Evolutionary conservation across 192 early-diverging fungal genomes (phyloP).

Genomic region (Thamnidium elegans): DNA sequence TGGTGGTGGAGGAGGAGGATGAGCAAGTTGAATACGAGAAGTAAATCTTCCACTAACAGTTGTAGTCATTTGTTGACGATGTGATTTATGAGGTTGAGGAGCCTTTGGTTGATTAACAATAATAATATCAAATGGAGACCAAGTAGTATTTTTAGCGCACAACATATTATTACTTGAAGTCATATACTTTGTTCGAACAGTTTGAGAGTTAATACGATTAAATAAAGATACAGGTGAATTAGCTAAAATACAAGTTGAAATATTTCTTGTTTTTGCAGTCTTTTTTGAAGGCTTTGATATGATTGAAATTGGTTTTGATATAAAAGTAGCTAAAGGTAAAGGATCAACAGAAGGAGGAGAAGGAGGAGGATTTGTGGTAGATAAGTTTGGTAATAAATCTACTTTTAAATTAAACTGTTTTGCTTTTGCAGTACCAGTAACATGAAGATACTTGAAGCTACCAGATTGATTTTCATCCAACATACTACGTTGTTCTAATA

Average conservation of each 20-base stretch:
- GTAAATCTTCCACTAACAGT: background rate
- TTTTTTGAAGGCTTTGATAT: conserved; percentile 95
- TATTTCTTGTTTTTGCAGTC: conserved; percentile 78
- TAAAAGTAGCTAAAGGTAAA: conserved; percentile 48
- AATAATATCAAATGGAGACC: conserved; percentile 59
- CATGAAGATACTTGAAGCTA: conserved; percentile 75
- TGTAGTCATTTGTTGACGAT: background rate
- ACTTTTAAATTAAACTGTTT: conserved; percentile 73
- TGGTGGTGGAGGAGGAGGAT: background rate
- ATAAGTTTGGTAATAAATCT: conserved; percentile 33
- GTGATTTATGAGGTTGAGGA: background rate
- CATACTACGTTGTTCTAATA: conserved; percentile 36
- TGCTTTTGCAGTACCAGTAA: conserved; percentile 76
- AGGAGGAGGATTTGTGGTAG: background rate
- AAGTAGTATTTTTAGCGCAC: conserved; percentile 58
- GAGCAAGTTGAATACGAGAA: conserved; percentile 6
- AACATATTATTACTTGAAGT: conserved; percentile 56
- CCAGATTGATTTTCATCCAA: conserved; percentile 55
- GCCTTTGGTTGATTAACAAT: conserved; percentile 34
- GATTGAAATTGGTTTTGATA: conserved; percentile 75
- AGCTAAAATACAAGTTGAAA: conserved; percentile 70
- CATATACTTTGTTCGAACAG: conserved; percentile 83
- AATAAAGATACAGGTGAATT: conserved; percentile 84
- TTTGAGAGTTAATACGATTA: conserved; percentile 91
- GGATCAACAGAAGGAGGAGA: background rate